Percentiles rank a stretch among this genome's conserved stretches.
These are phyloP conservation scores for Trypanosoma melophagium DNA, from an alignment of 208 protist species.

Conservation along the genomic window DNA sequence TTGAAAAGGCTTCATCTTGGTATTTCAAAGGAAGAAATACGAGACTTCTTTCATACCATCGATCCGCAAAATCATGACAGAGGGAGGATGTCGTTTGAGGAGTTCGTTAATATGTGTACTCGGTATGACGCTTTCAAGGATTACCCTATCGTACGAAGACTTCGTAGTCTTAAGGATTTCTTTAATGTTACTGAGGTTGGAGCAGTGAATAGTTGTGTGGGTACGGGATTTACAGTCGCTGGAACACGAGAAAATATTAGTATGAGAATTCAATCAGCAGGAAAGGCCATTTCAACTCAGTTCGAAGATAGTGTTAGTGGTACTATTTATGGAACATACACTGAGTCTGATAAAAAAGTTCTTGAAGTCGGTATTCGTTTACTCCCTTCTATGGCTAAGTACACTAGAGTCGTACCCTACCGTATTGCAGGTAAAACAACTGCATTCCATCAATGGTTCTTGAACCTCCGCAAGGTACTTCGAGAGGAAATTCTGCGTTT, in stretches of 20 bases:
- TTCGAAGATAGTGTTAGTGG: conserved; percentile 62
- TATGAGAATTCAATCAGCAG: conserved; percentile 58
- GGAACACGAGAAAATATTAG: conserved; percentile 72
- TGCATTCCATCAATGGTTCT: conserved; percentile 83
- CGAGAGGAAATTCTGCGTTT: conserved; percentile 79
- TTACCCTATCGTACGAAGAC: conserved; percentile 69
- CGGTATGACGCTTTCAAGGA: conserved; percentile 83
- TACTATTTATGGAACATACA: conserved; percentile 76
- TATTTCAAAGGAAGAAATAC: conserved; percentile 61
- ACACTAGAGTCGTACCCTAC: conserved; percentile 84
- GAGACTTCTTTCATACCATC: conserved; percentile 62
- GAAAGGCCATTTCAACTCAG: conserved; percentile 49
- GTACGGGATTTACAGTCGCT: conserved; percentile 83
- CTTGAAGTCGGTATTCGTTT: conserved; percentile 76
- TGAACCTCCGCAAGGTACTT: conserved; percentile 67
- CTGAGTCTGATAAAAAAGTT: conserved; percentile 46
- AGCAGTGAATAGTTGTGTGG: conserved; percentile 55
- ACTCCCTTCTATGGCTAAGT: conserved; percentile 56
- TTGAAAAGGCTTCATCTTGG: conserved; percentile 67
- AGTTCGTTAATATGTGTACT: conserved; percentile 75
- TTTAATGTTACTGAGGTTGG: conserved; percentile 75
- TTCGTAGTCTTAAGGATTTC: conserved; percentile 72
- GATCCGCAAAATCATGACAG: conserved; percentile 48
- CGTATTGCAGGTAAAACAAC: conserved; percentile 81
- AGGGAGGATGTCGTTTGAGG: conserved; percentile 70